These are phyloP conservation scores for Tubosaeta sp. DNA, from an alignment of 768 basidiomycete genomes.

Conservation along the genomic window DNA sequence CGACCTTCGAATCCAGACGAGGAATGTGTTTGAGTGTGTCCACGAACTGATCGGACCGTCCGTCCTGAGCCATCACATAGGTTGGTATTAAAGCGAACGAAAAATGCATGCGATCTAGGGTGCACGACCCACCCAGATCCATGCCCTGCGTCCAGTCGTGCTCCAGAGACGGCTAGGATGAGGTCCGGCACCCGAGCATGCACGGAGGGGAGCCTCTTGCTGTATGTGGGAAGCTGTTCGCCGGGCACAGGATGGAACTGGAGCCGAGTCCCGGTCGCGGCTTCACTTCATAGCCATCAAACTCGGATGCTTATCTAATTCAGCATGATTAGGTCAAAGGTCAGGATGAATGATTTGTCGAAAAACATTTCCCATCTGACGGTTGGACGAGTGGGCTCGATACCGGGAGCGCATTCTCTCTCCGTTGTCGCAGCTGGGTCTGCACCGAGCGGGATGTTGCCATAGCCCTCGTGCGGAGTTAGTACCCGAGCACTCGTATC, in stretches of 20 bases:
- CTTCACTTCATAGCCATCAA: conserved; percentile 16
- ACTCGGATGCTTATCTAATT: conserved; percentile 32
- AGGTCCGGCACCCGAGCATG: conserved; percentile 18
- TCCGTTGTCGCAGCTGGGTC: conserved; percentile 21
- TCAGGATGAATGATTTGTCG: conserved; percentile 20
- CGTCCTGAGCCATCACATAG: neutral
- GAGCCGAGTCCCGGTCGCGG: conserved; percentile 13
- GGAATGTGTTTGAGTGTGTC: neutral
- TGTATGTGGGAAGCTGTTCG: conserved; percentile 4
- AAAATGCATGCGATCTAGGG: neutral
- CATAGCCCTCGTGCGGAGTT: conserved; percentile 31
- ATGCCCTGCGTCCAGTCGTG: neutral
- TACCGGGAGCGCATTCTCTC: conserved; percentile 16
- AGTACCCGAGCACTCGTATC: conserved; percentile 28
- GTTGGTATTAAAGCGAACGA: neutral
- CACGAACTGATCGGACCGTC: neutral
- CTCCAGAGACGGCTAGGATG: conserved; percentile 10
- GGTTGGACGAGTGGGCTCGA: neutral
- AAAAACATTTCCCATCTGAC: conserved; percentile 14
- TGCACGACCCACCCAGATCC: neutral
- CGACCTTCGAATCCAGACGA: neutral
- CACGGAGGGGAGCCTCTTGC: neutral
- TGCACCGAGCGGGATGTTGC: conserved; percentile 22
- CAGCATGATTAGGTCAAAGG: conserved; percentile 18
- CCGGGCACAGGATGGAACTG: conserved; percentile 14